Percentiles rank a stretch among this genome's conserved stretches.
These are phyloP conservation scores for Paramyrothecium roridum DNA, from an alignment of 2,329 filamentous ascomycete species.

Conservation along the genomic window DNA sequence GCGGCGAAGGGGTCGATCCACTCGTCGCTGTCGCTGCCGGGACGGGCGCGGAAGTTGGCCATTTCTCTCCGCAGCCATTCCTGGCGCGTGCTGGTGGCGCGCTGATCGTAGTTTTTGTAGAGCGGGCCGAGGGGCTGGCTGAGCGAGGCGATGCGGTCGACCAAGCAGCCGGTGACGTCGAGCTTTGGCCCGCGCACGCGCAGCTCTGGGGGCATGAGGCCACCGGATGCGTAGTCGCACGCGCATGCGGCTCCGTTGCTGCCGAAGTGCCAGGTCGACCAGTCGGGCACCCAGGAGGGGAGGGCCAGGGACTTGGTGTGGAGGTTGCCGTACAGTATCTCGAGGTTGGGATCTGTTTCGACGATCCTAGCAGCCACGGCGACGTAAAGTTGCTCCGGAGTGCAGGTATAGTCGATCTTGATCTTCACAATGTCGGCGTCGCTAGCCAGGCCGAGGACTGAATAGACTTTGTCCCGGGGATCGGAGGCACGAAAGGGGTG, in stretches of 20 bases:
- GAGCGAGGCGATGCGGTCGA: not conserved
- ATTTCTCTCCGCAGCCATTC: not conserved
- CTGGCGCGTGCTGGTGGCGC: not conserved
- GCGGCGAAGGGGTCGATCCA: not conserved
- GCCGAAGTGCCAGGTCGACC: not conserved
- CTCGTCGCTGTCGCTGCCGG: not conserved
- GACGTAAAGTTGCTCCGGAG: not conserved
- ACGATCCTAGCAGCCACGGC: not conserved
- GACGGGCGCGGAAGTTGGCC: not conserved
- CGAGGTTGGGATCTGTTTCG: not conserved
- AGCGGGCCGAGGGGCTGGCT: not conserved
- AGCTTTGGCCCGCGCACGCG: not conserved
- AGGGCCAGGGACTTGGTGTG: not conserved
- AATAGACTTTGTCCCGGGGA: not conserved
- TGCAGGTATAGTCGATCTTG: not conserved
- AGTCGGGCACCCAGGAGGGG: slow-evolving; percentile 2
- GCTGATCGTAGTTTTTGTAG: not conserved
- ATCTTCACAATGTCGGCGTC: not conserved
- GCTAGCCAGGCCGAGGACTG: not conserved
- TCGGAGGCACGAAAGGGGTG: not conserved
- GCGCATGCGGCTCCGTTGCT: not conserved
- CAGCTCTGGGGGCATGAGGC: not conserved
- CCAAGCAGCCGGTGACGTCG: not conserved
- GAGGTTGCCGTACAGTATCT: not conserved
- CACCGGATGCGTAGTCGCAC: not conserved